phyloP scores from a whole-genome alignment of 2,329 filamentous ascomycete genomes.

The Aureobasidium sp. region DNA sequence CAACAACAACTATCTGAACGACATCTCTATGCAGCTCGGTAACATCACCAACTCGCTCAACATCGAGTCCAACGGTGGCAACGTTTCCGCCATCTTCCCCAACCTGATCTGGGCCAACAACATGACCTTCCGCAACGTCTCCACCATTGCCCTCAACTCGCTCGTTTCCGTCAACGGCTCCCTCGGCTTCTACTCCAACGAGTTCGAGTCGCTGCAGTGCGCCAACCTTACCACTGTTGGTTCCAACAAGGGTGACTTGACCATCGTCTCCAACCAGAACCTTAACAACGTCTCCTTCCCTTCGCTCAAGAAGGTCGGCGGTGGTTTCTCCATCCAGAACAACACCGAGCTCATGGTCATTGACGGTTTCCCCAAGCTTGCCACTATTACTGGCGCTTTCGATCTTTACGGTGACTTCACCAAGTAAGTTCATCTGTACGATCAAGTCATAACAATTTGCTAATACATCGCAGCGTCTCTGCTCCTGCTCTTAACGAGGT shows the following conservation, averaged over 20 bases:
- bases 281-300: constrained; percentile 70
- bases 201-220: constrained; percentile 51
- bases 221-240: constrained; percentile 64
- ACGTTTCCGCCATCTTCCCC: constrained; percentile 64
- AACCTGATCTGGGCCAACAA: constrained; percentile 71
- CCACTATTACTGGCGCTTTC: constrained; percentile 68
- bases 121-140: constrained; percentile 75
- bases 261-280: constrained; percentile 48
- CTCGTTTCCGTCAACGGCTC: constrained; percentile 67
- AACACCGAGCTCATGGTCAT: constrained; percentile 67
- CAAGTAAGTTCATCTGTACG: constrained; percentile 49
- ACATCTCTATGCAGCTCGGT: constrained; percentile 67
- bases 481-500: constrained; percentile 49
- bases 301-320: constrained; percentile 57
- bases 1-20: constrained; percentile 78
- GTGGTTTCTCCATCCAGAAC: constrained; percentile 81
- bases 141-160: constrained; percentile 62
- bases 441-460: neutral
- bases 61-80: constrained; percentile 71
- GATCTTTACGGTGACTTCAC: constrained; percentile 79
- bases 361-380: constrained; percentile 58
- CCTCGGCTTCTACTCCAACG: constrained; percentile 77
- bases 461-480: constrained; percentile 50
- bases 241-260: constrained; percentile 41
- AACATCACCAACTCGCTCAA: constrained; percentile 64